Evolutionary conservation across 2,329 filamentous ascomycete genomes (phyloP).

Genomic region (Botrytis paeoniae): DNA sequence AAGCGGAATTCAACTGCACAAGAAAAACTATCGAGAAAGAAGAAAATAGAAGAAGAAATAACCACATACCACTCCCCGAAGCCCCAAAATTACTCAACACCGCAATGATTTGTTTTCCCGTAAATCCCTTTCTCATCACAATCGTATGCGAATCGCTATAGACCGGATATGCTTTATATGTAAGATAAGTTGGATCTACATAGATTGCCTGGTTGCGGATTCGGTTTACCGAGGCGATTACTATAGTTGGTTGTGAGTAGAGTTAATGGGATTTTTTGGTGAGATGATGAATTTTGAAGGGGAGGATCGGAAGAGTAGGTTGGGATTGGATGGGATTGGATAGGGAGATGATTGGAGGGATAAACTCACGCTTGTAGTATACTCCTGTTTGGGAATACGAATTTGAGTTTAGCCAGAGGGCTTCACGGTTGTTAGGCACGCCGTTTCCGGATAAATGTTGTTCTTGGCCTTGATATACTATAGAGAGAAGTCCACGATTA

Average conservation of each 20-base stretch:
- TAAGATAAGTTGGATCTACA: slow-evolving; percentile 28
- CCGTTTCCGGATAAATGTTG: slow-evolving; percentile 45
- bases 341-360: not conserved
- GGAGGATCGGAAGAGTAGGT: rapidly evolving
- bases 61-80: slow-evolving; percentile 15
- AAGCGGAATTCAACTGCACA: not conserved
- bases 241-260: not conserved
- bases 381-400: slow-evolving; percentile 39
- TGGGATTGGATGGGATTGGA: too few relatives aligned
- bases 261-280: not conserved
- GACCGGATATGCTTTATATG: slow-evolving; percentile 32
- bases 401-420: slow-evolving; percentile 43
- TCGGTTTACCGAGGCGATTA: slow-evolving; percentile 37
- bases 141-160: slow-evolving; percentile 33
- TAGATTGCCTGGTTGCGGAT: slow-evolving; percentile 33
- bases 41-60: too few relatives aligned
- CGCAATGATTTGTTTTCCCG: slow-evolving; percentile 31
- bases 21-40: not conserved
- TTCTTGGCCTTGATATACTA: slow-evolving; percentile 52
- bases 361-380: slow-evolving; percentile 39
- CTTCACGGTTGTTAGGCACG: slow-evolving; percentile 45
- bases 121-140: slow-evolving; percentile 33
- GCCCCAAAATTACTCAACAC: slow-evolving; percentile 44
- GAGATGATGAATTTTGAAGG: not conserved
- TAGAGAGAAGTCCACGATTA: not conserved